These are phyloP conservation scores for Xylariaceae sp. DNA, from an alignment of 2,329 filamentous ascomycete genomes.

Conservation along the genomic window DNA sequence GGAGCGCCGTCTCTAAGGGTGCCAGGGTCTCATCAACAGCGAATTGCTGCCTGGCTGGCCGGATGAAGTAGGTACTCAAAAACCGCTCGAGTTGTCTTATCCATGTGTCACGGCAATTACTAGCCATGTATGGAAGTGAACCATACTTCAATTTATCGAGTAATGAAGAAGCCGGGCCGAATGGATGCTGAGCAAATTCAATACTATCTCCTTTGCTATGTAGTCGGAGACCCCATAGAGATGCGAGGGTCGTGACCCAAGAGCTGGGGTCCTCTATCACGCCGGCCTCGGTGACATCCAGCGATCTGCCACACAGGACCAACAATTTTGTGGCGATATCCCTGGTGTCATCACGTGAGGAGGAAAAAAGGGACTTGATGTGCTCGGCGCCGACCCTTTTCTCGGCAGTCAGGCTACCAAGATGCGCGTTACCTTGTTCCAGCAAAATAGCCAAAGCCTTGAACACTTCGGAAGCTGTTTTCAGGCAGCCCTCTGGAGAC, in stretches of 20 bases:
- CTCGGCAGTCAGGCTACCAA: slow-evolving; percentile 30
- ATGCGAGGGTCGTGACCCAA: slow-evolving; percentile 46
- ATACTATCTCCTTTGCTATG: slow-evolving; percentile 44
- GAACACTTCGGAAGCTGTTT: slow-evolving; percentile 47
- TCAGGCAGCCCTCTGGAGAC: slow-evolving; percentile 38
- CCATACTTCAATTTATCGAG: slow-evolving; percentile 38
- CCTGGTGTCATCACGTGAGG: slow-evolving; percentile 44
- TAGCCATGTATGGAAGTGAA: slow-evolving; percentile 18
- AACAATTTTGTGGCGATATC: slow-evolving; percentile 44
- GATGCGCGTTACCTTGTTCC: slow-evolving; percentile 38
- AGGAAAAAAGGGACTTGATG: slow-evolving; percentile 53
- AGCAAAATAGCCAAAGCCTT: slow-evolving; percentile 43
- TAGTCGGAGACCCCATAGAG: slow-evolving; percentile 53
- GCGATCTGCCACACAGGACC: slow-evolving; percentile 39
- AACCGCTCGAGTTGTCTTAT: slow-evolving; percentile 44
- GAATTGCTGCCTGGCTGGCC: slow-evolving; percentile 48
- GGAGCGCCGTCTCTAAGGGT: slow-evolving; percentile 39
- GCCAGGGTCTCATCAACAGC: slow-evolving; percentile 40
- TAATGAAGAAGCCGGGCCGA: slow-evolving; percentile 36
- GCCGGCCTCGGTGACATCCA: slow-evolving; percentile 31
- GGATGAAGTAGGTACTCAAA: slow-evolving; percentile 47
- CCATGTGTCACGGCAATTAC: slow-evolving; percentile 38
- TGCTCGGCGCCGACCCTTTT: slow-evolving; percentile 55
- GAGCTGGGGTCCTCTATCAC: slow-evolving; percentile 35
- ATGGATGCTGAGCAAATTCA: slow-evolving; percentile 47